Conservation (phyloP, 2,329 filamentous ascomycete genomes). For the Diatrype stigma region DNA sequence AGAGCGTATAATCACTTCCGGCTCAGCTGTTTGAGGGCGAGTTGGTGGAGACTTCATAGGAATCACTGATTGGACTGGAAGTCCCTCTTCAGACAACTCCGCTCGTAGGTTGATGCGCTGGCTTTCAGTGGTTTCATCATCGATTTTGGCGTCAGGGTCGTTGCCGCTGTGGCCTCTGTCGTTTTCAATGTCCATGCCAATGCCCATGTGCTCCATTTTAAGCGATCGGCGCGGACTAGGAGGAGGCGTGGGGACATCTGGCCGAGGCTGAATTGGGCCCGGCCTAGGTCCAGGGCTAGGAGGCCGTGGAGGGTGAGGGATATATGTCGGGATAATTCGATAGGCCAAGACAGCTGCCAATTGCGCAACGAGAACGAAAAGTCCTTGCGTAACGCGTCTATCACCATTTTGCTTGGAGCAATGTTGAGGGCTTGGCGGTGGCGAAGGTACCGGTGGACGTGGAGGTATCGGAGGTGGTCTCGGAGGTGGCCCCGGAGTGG, state of each 20-base stretch:
- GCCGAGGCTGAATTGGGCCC: slow-evolving; percentile 19
- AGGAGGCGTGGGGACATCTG: slow-evolving; percentile 24
- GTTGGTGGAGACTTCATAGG: too few species aligned
- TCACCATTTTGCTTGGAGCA: slow-evolving; percentile 1
- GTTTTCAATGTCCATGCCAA: not conserved
- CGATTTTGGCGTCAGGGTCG: too few species aligned
- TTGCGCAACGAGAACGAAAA: slow-evolving; percentile 9
- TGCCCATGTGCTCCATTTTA: too few species aligned
- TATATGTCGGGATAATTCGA: slow-evolving; percentile 4
- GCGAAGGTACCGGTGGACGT: slow-evolving; percentile 23
- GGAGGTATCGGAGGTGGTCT: slow-evolving; percentile 11
- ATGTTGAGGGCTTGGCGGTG: slow-evolving; percentile 24
- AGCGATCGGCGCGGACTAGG: slow-evolving; percentile 17
- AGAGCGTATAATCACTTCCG: too few species aligned
- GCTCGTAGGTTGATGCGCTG: too few species aligned
- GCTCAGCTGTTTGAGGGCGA: too few species aligned
- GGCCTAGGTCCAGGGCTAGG: slow-evolving; percentile 23
- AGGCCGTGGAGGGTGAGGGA: slow-evolving; percentile 20
- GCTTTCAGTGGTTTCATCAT: too few species aligned
- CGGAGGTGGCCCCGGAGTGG: not conserved
- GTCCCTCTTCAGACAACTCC: too few species aligned
- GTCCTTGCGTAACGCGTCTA: slow-evolving; percentile 2
- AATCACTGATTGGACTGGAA: too few species aligned
- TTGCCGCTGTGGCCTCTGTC: too few species aligned
- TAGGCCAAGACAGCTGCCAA: slow-evolving; percentile 7